phyloP scores from a whole-genome alignment of 352 stramenopile species.

The Globisporangium cederbergense region DNA sequence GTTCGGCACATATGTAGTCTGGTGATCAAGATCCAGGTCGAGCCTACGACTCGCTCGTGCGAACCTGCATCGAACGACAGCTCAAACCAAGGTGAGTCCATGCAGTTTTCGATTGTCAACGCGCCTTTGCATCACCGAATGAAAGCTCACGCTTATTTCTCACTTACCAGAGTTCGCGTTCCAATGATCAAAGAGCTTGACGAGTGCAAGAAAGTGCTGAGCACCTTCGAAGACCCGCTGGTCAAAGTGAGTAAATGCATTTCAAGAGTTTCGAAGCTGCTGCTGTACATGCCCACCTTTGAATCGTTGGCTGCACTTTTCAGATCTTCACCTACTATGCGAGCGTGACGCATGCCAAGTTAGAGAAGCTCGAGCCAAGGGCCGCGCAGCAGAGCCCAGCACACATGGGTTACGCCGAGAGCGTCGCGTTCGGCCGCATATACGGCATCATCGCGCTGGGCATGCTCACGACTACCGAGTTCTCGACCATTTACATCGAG shows the following conservation, averaged over 20 bases:
- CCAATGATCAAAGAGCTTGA: constrained; percentile 47
- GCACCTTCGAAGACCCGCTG: constrained; percentile 60
- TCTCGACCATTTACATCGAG: constrained; percentile 72
- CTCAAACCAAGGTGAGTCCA: constrained; percentile 37
- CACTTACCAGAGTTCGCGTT: constrained; percentile 31
- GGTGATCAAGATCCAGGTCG: constrained; percentile 45
- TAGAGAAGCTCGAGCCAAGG: constrained; percentile 68
- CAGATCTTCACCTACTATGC: constrained; percentile 66
- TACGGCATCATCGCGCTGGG: constrained; percentile 78
- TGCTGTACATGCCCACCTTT: not conserved
- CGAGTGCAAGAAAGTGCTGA: constrained; percentile 62
- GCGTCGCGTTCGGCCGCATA: constrained; percentile 60
- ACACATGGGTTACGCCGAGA: constrained; percentile 70
- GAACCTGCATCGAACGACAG: constrained; percentile 67
- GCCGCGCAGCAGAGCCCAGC: constrained; percentile 35
- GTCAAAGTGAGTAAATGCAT: constrained; percentile 10
- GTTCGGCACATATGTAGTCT: constrained; percentile 24
- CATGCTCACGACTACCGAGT: constrained; percentile 76
- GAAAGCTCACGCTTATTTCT: not conserved
- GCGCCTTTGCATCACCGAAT: not conserved
- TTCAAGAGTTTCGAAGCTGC: no score
- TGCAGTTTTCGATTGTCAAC: not conserved
- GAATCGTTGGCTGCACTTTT: not conserved
- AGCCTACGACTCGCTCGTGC: constrained; percentile 61
- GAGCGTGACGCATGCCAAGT: constrained; percentile 38